Conservation (phyloP, 2,329 filamentous ascomycete species). For the Exophiala bonariae region DNA sequence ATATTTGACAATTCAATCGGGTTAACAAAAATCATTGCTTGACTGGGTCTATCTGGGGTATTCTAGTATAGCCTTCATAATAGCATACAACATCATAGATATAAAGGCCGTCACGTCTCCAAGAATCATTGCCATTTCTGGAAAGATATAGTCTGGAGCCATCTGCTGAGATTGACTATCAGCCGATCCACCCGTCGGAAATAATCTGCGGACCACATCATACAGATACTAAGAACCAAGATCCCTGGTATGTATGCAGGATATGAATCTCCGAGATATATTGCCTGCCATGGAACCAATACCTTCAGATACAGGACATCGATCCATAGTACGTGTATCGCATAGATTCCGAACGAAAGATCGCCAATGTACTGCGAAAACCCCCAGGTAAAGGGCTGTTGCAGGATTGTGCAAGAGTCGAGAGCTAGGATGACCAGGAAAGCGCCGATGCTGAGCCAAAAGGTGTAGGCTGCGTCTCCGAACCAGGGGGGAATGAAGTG, state of each 20-base stretch:
- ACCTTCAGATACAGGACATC: constrained; percentile 5
- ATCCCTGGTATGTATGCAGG: not conserved
- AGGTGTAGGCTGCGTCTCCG: constrained; percentile 43
- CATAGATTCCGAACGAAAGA: constrained; percentile 48
- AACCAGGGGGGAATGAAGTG: constrained; percentile 36
- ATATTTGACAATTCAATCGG: too few relatives aligned
- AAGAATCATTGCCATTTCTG: constrained; percentile 9
- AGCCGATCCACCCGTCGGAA: constrained; percentile 11
- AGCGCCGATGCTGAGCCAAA: constrained; percentile 43
- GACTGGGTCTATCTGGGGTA: too few relatives aligned
- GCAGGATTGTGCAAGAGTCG: constrained; percentile 41
- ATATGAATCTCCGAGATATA: constrained; percentile 7
- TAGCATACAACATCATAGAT: too few relatives aligned
- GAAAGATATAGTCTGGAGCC: constrained; percentile 12
- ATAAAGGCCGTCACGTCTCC: too few relatives aligned
- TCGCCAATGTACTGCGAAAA: constrained; percentile 49
- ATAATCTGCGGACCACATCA: constrained; percentile 14
- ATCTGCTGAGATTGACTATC: constrained; percentile 10
- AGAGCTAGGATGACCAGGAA: constrained; percentile 42
- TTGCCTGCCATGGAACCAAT: constrained; percentile 1
- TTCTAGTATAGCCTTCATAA: too few relatives aligned
- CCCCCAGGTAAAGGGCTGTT: constrained; percentile 41
- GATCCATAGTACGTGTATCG: constrained; percentile 37
- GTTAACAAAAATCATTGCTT: too few relatives aligned
- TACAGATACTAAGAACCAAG: not conserved